A percentile compares a stretch with the other conserved stretches of the same genome.
Conservation (phyloP, 345 rosid species). For the Eucalyptus pauciflora region DNA sequence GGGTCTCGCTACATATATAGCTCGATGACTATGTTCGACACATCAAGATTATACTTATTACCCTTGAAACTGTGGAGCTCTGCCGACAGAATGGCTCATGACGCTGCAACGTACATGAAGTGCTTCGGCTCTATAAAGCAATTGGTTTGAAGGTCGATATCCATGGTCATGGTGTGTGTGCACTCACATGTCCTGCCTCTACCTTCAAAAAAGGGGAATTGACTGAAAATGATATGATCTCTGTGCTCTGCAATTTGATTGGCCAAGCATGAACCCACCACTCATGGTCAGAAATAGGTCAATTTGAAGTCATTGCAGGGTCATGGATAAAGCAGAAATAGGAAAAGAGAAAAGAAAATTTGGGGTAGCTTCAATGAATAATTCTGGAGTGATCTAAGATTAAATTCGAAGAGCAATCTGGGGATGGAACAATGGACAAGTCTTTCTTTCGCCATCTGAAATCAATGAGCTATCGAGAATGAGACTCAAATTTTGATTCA, state of each 20-base stretch:
- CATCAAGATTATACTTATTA: not conserved
- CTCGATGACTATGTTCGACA: not conserved
- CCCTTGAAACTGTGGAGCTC: not conserved
- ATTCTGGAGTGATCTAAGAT: not conserved
- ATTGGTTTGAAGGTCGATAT: not conserved
- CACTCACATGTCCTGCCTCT: not conserved
- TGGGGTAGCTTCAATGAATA: not conserved
- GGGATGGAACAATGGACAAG: not conserved
- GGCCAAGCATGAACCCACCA: not conserved
- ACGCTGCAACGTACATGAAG: not conserved
- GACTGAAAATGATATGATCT: not conserved
- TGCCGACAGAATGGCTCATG: not conserved
- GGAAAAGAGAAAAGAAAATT: not conserved
- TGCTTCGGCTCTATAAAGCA: not conserved
- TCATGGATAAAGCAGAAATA: not conserved
- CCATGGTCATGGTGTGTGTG: not conserved
- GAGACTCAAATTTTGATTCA: not conserved
- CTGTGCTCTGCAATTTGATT: not conserved
- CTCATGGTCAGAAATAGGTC: not conserved
- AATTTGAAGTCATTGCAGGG: not conserved
- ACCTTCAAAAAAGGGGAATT: not conserved
- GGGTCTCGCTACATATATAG: not conserved
- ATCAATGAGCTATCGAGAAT: not conserved
- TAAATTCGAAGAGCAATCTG: not conserved
- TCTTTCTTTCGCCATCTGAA: not conserved